A percentile compares a stretch with the other conserved stretches of the same genome.
Evolutionary conservation across 192 early-diverging fungal genomes (phyloP).

Genomic region (Gonapodya prolifera): DNA sequence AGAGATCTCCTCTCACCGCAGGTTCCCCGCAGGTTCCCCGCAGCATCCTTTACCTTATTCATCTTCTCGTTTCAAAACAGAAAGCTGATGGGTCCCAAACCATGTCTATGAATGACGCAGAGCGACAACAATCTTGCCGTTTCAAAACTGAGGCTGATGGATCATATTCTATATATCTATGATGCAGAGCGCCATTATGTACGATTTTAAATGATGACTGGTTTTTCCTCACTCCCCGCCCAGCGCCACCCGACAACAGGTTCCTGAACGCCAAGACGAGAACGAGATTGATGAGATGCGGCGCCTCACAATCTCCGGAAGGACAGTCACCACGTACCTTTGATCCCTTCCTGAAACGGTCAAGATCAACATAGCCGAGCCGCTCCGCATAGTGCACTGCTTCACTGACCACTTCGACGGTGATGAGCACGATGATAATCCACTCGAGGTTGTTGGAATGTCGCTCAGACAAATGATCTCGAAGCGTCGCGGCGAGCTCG

Average conservation of each 20-base stretch:
- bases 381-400: conserved; percentile 10
- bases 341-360: conserved; percentile 2
- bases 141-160: too few species aligned
- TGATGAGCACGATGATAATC: conserved; percentile 21
- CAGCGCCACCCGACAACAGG: not conserved
- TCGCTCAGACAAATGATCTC: conserved; percentile 38
- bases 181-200: too few species aligned
- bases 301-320: not conserved
- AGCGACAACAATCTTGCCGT: too few species aligned
- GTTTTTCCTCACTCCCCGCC: too few species aligned
- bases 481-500: conserved; percentile 37
- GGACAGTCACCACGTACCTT: not conserved
- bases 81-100: too few species aligned
- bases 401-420: conserved; percentile 17
- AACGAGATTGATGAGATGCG: not conserved
- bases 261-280: not conserved
- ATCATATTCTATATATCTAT: too few species aligned
- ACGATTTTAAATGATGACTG: too few species aligned
- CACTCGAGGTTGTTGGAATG: conserved; percentile 29
- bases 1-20: too few species aligned
- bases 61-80: too few species aligned
- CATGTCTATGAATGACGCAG: too few species aligned
- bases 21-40: too few species aligned
- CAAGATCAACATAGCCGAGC: conserved; percentile 8
- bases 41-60: too few species aligned